Percentiles rank a stretch among this genome's conserved stretches.
These are phyloP conservation scores for Penicillium samsonianum DNA, from an alignment of 495 filamentous ascomycete genomes.

Conservation along the genomic window DNA sequence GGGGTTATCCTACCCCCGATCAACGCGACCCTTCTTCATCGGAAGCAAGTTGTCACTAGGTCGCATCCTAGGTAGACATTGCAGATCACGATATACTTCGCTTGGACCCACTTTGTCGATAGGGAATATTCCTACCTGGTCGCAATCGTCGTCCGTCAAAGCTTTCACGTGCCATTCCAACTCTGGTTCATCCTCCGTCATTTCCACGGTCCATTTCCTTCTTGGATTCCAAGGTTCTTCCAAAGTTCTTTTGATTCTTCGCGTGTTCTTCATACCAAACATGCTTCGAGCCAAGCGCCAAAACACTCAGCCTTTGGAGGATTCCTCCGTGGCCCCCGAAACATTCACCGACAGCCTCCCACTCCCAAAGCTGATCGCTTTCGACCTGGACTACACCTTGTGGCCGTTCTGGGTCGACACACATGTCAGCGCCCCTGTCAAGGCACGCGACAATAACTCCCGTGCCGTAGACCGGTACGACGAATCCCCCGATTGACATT, in stretches of 20 bases:
- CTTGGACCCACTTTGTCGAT: too few relatives aligned
- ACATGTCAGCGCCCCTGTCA: slow-evolving; percentile 80
- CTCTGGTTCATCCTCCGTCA: background rate
- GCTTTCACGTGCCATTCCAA: slow-evolving; percentile 1
- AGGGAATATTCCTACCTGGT: background rate
- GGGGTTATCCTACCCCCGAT: too few relatives aligned
- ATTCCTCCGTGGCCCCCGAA: slow-evolving; percentile 47
- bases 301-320: slow-evolving; percentile 41
- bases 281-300: slow-evolving; percentile 44
- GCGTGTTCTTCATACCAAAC: background rate
- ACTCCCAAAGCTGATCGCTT: slow-evolving; percentile 82
- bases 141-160: background rate
- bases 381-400: slow-evolving; percentile 96
- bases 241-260: background rate
- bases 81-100: background rate
- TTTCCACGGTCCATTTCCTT: slow-evolving; percentile 1
- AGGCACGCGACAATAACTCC: slow-evolving; percentile 58
- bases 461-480: slow-evolving; percentile 51
- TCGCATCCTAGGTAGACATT: background rate
- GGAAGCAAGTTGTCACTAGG: too few relatives aligned
- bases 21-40: too few relatives aligned
- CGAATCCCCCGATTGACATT: background rate
- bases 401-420: slow-evolving; percentile 99
- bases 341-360: slow-evolving; percentile 77
- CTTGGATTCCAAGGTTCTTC: background rate